Conservation (phyloP, 768 basidiomycete species). For the Collybiopsis confluens region DNA sequence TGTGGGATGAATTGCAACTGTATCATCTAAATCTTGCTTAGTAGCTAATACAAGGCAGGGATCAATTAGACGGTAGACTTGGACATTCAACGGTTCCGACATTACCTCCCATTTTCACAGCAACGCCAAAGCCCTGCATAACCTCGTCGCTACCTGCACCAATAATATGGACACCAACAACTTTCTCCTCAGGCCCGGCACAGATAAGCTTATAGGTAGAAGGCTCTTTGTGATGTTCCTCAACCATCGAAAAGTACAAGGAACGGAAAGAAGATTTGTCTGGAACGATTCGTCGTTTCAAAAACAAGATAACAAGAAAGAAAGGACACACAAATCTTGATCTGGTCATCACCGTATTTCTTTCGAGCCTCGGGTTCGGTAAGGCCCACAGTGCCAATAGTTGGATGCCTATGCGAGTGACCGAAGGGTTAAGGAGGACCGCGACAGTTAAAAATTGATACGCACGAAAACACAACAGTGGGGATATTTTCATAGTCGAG, state of each 20-base stretch:
- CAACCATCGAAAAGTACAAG: slow-evolving; percentile 90
- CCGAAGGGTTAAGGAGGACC: slow-evolving; percentile 3
- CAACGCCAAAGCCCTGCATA: slow-evolving; percentile 95
- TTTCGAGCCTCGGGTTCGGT: slow-evolving; percentile 88
- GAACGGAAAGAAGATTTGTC: slow-evolving; percentile 79
- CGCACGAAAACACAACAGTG: slow-evolving; percentile 95
- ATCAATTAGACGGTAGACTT: slow-evolving; percentile 3
- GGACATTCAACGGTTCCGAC: slow-evolving; percentile 11
- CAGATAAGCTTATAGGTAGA: slow-evolving; percentile 90
- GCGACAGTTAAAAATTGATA: slow-evolving; percentile 11
- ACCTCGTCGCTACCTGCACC: slow-evolving; percentile 92
- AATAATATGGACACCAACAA: slow-evolving; percentile 94
- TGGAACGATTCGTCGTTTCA: slow-evolving; percentile 21
- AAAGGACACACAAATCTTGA: slow-evolving; percentile 81
- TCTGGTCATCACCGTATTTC: slow-evolving; percentile 79
- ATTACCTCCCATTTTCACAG: slow-evolving; percentile 89
- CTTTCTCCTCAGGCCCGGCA: slow-evolving; percentile 84
- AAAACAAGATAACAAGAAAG: slow-evolving; percentile 4
- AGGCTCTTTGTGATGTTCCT: slow-evolving; percentile 90
- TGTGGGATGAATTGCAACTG: slow-evolving; percentile 90
- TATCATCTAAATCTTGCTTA: slow-evolving; percentile 81
- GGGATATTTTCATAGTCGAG: slow-evolving; percentile 87
- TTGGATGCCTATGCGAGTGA: slow-evolving; percentile 65
- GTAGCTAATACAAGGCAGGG: slow-evolving; percentile 40
- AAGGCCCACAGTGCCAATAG: slow-evolving; percentile 92